Conservation (phyloP, 108 stramenopile genomes). For the Skeletonema potamos region DNA sequence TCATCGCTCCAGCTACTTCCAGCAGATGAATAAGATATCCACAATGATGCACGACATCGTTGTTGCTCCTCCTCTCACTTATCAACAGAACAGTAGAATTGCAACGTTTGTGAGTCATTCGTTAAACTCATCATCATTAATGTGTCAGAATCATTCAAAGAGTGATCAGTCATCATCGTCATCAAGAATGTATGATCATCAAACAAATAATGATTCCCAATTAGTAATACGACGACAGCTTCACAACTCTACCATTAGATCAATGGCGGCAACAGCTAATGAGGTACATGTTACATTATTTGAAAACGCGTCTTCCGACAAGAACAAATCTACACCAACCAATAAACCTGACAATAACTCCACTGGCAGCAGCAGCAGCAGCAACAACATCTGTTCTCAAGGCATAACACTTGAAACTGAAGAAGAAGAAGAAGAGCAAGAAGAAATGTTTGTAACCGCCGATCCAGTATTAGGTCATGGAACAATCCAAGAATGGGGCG, state of each 20-base stretch:
- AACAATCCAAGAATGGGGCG: slow-evolving; percentile 89
- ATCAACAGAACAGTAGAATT: neutral
- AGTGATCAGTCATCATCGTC: neutral
- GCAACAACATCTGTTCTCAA: slow-evolving; percentile 24
- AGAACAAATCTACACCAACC: neutral
- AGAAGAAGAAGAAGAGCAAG: slow-evolving; percentile 91
- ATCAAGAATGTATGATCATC: neutral
- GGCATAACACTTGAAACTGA: slow-evolving; percentile 39
- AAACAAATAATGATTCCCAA: neutral
- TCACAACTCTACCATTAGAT: neutral
- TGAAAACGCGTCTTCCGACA: neutral
- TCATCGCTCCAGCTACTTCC: neutral
- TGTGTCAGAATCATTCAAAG: neutral
- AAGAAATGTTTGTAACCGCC: slow-evolving; percentile 87
- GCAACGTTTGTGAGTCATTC: neutral
- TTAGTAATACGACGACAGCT: neutral
- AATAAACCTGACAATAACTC: neutral
- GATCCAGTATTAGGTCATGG: slow-evolving; percentile 68
- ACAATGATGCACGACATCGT: too few species aligned
- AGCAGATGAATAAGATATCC: neutral
- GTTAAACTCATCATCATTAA: neutral
- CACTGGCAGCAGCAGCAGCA: neutral
- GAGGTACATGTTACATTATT: neutral
- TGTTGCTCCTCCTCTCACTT: too few species aligned
- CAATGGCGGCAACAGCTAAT: neutral